phyloP scores from a whole-genome alignment of 2,329 filamentous ascomycete species.

The Tricladium varicosporioides region DNA sequence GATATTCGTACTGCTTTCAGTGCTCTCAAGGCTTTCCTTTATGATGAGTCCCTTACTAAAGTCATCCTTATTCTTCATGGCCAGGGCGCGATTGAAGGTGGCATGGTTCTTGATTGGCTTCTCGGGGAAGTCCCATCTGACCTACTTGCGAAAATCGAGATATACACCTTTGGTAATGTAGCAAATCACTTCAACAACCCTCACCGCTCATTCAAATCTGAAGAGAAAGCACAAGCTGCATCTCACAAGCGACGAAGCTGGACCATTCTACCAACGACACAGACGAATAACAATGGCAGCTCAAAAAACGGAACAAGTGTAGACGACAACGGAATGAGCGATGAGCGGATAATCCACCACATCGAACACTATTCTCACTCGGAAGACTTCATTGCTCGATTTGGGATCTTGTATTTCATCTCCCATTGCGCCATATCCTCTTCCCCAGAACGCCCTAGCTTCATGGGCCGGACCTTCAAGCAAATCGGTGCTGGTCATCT shows the following conservation, averaged over 20 bases:
- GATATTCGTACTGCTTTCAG: conserved; percentile 64
- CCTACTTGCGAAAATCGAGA: conserved; percentile 66
- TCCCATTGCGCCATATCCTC: conserved; percentile 6
- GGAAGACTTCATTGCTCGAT: conserved; percentile 70
- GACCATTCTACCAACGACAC: conserved; percentile 23
- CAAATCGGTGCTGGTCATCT: conserved; percentile 27
- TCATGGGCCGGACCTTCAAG: conserved; percentile 32
- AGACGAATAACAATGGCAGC: conserved; percentile 11
- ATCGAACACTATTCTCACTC: conserved; percentile 81
- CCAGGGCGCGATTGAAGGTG: conserved; percentile 73
- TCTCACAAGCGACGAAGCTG: conserved; percentile 8
- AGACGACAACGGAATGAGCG: background rate
- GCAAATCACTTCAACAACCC: conserved; percentile 84
- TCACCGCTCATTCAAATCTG: conserved; percentile 42
- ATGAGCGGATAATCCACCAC: conserved; percentile 55
- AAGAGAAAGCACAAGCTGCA: conserved; percentile 34
- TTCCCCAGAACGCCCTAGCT: conserved; percentile 18
- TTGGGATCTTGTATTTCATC: conserved; percentile 70
- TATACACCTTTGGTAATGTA: conserved; percentile 76
- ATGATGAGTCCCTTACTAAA: conserved; percentile 61
- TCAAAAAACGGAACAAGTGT: background rate
- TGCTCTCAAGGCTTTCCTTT: conserved; percentile 61
- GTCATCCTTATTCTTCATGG: conserved; percentile 74
- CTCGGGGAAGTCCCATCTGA: conserved; percentile 68
- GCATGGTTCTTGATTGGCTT: conserved; percentile 74